Percentiles rank a stretch among this genome's conserved stretches.
Evolutionary conservation across 208 protist genomes (phyloP).

Genomic region (Balamuthia mandrillaris): DNA sequence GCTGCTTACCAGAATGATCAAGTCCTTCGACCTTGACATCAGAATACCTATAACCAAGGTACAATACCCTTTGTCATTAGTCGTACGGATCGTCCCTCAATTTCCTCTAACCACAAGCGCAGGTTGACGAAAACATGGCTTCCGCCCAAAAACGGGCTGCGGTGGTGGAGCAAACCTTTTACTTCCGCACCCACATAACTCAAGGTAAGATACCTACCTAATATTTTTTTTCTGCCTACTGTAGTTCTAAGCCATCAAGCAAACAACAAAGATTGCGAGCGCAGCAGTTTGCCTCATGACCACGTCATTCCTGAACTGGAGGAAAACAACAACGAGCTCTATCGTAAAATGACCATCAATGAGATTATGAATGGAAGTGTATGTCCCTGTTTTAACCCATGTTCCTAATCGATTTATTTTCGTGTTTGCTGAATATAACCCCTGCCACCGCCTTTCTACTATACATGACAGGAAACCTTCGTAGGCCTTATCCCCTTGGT

Average conservation of each 20-base stretch:
- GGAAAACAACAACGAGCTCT: background rate
- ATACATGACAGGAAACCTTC: constrained; percentile 70
- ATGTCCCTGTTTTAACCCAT: background rate
- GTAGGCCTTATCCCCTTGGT: constrained; percentile 89
- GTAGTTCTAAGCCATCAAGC: background rate
- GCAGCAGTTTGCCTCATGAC: background rate
- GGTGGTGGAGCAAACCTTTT: constrained; percentile 82
- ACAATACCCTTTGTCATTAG: background rate
- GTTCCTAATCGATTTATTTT: background rate
- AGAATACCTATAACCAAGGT: constrained; percentile 92
- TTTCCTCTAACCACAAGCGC: background rate
- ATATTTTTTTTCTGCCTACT: constrained; percentile 47
- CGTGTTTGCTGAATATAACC: background rate
- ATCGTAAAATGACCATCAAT: constrained; percentile 83
- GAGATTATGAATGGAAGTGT: constrained; percentile 91
- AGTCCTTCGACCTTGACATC: constrained; percentile 89
- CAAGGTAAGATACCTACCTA: constrained; percentile 62
- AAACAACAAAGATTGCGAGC: background rate
- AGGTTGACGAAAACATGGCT: constrained; percentile 95
- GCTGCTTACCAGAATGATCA: constrained; percentile 89
- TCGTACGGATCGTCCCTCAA: background rate
- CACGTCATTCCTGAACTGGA: background rate
- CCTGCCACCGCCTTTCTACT: background rate
- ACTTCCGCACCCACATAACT: constrained; percentile 90
- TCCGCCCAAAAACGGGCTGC: constrained; percentile 86